A percentile compares a stretch with the other conserved stretches of the same genome.
Conservation (phyloP, 176 grass and related monocot species). For the Tuctoria greenei region DNA sequence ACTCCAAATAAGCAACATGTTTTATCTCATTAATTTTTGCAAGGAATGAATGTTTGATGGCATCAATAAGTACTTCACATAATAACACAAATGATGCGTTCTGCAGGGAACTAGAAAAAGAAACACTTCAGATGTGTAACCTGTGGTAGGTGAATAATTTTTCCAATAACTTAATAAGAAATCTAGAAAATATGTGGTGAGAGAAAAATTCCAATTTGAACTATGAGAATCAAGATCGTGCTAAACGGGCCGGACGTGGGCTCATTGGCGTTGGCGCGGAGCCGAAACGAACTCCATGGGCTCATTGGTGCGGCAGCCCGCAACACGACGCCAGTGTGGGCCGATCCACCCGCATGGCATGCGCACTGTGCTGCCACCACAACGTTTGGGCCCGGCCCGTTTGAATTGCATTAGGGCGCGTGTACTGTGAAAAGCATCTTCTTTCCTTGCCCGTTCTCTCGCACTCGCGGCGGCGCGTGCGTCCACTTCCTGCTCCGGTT, state of each 20-base stretch:
- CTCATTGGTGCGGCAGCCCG: not conserved
- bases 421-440: not conserved
- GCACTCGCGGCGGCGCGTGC: constrained; percentile 13
- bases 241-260: not conserved
- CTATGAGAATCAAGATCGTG: too few relatives aligned
- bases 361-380: too few relatives aligned
- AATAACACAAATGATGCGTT: constrained; percentile 81
- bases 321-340: too few relatives aligned
- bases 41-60: constrained; percentile 98
- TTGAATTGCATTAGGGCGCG: not conserved
- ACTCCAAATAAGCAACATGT: constrained; percentile 88
- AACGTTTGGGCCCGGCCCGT: not conserved
- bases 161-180: too few relatives aligned
- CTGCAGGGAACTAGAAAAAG: too few relatives aligned
- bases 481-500: not conserved
- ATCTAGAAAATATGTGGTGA: too few relatives aligned
- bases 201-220: too few relatives aligned
- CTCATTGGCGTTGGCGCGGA: not conserved
- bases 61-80: constrained; percentile 92
- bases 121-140: too few relatives aligned
- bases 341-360: too few relatives aligned
- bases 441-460: not conserved
- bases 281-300: too few relatives aligned
- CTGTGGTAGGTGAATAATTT: too few relatives aligned
- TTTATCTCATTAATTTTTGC: constrained; percentile 99